Percentiles rank a stretch among this genome's conserved stretches.
Conservation (phyloP, 2,329 filamentous ascomycete species). For the Cordyceps javanica region DNA sequence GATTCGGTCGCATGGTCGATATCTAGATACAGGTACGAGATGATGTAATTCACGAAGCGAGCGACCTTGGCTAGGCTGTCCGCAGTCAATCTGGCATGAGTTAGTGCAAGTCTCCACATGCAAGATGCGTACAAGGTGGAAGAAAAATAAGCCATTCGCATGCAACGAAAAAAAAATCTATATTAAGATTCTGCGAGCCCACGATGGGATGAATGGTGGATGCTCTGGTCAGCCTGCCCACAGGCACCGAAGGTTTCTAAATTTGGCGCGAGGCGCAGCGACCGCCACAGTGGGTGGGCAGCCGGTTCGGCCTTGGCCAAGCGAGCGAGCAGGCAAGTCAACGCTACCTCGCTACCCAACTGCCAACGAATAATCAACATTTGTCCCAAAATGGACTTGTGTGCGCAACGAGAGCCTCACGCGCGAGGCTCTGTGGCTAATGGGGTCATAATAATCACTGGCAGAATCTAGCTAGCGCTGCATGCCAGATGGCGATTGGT, state of each 20-base stretch:
- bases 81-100: too few relatives aligned
- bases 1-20: too few relatives aligned
- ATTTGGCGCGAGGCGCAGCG: constrained; percentile 3
- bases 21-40: not conserved
- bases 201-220: too few relatives aligned
- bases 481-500: not conserved
- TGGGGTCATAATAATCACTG: not conserved
- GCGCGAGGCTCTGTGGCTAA: not conserved
- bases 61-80: too few relatives aligned
- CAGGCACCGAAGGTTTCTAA: not conserved
- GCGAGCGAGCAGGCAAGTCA: too few relatives aligned
- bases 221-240: not conserved
- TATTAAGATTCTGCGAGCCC: not conserved
- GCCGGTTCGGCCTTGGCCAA: too few relatives aligned
- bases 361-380: not conserved
- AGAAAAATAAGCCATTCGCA: not conserved
- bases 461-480: not conserved
- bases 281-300: not conserved
- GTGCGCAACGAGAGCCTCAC: too few relatives aligned
- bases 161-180: not conserved
- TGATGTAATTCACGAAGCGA: not conserved
- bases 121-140: not conserved
- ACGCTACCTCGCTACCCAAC: not conserved
- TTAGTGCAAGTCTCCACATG: too few relatives aligned
- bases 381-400: too few relatives aligned